Evolutionary conservation across 139 green algal species (phyloP).

Genomic region (Chlamydomonas eustigma): DNA sequence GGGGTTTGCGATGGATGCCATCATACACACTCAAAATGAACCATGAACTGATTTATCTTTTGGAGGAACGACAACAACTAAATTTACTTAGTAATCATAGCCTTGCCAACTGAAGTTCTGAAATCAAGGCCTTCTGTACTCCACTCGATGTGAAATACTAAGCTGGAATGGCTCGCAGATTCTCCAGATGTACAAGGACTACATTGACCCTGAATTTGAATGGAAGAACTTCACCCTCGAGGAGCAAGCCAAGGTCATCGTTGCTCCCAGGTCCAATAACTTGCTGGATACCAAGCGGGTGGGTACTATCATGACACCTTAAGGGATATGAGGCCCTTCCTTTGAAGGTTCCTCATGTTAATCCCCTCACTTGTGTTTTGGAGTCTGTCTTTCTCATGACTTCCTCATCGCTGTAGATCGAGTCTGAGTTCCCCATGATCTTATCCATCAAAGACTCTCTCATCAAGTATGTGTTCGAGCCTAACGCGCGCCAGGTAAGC

Average conservation of each 20-base stretch:
- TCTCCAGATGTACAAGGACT: slow-evolving; percentile 47
- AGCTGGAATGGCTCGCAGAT: too few relatives aligned
- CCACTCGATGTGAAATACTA: too few relatives aligned
- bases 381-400: not conserved
- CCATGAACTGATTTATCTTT: too few relatives aligned
- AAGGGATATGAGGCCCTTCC: too few relatives aligned
- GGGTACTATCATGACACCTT: too few relatives aligned
- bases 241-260: slow-evolving; percentile 97
- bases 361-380: not conserved
- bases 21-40: too few relatives aligned
- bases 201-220: slow-evolving; percentile 92
- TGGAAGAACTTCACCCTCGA: slow-evolving; percentile 94
- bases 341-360: not conserved
- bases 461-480: slow-evolving; percentile 92
- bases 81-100: too few relatives aligned
- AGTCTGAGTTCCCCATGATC: slow-evolving; percentile 86
- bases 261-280: slow-evolving; percentile 95
- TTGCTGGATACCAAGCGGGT: slow-evolving; percentile 85
- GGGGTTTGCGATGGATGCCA: too few relatives aligned
- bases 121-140: too few relatives aligned
- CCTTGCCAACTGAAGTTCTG: too few relatives aligned
- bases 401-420: slow-evolving; percentile 52
- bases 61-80: too few relatives aligned
- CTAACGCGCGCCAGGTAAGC: slow-evolving; percentile 47
- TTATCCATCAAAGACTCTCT: slow-evolving; percentile 84